These are phyloP conservation scores for Bryum argenteum DNA, from an alignment of 225 moss, liverwort and hornwort species.

Conservation along the genomic window DNA sequence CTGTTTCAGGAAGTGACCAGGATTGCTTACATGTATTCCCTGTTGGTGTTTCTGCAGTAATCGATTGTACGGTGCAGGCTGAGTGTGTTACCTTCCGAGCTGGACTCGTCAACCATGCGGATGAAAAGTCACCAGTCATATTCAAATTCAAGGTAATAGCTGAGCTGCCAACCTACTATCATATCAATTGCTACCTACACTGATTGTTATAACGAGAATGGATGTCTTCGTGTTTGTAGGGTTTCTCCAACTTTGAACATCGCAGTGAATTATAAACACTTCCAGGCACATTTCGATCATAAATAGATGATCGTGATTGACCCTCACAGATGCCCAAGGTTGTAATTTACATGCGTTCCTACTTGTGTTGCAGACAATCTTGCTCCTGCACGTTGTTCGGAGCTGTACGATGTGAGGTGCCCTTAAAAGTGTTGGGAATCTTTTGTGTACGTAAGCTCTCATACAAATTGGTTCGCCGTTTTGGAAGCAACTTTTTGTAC, in stretches of 20 bases:
- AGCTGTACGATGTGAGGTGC: constrained; percentile 37
- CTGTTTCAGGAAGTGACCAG: not conserved
- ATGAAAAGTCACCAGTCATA: constrained; percentile 60
- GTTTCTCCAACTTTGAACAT: no score
- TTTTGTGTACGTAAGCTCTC: no score
- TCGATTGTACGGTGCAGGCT: constrained; percentile 43
- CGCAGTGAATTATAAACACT: not conserved
- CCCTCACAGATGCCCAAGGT: no score
- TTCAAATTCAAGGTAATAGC: constrained; percentile 53
- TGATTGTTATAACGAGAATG: no score
- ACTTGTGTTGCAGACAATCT: constrained; percentile 42
- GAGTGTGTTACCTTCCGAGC: constrained; percentile 51
- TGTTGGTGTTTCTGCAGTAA: not conserved
- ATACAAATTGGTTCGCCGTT: no score
- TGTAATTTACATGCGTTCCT: not conserved
- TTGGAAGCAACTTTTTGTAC: no score
- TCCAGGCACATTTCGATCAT: no score
- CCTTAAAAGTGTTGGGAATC: no score
- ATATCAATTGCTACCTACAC: not conserved
- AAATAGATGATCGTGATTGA: not conserved
- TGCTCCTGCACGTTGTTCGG: constrained; percentile 52
- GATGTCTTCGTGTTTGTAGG: no score
- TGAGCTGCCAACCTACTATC: not conserved
- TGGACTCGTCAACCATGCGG: constrained; percentile 57
- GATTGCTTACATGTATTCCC: constrained; percentile 10